Conservation (phyloP, 202 grass and related monocot genomes). For the Eragrostis tef region DNA sequence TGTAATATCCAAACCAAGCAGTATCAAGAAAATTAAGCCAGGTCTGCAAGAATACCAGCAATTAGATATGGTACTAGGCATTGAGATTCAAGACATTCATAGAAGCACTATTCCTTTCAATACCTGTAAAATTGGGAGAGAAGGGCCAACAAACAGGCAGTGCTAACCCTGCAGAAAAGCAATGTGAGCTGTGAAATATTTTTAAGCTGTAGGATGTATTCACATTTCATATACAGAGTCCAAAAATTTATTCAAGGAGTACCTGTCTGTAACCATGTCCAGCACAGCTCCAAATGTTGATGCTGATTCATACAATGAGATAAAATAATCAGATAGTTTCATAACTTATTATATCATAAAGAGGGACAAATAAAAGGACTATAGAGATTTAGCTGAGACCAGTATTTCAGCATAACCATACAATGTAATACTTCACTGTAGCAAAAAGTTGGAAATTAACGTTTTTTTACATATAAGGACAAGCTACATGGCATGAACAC, state of each 20-base stretch:
- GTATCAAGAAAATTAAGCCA: constrained; percentile 82
- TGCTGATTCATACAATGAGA: constrained; percentile 63
- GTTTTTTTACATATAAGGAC: background rate
- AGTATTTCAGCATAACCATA: background rate
- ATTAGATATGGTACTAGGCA: background rate
- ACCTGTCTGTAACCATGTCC: constrained; percentile 99
- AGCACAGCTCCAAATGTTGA: constrained; percentile 97
- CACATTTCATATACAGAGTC: constrained; percentile 9
- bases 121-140: constrained; percentile 98
- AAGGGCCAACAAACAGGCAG: constrained; percentile 88
- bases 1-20: constrained; percentile 90
- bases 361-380: background rate
- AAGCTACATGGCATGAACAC: constrained; percentile 14
- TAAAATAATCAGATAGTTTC: constrained; percentile 43
- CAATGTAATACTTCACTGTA: background rate
- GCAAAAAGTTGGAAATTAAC: background rate
- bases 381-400: background rate
- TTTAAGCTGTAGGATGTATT: constrained; percentile 36
- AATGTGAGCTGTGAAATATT: constrained; percentile 42
- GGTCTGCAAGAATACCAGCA: constrained; percentile 63
- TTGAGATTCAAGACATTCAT: constrained; percentile 8
- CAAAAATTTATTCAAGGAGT: constrained; percentile 44
- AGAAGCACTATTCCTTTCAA: constrained; percentile 11
- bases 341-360: constrained; percentile 10
- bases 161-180: constrained; percentile 82